Conservation (phyloP, 1,284 basidiomycete species). For the Cutaneotrichosporon dermatis region DNA sequence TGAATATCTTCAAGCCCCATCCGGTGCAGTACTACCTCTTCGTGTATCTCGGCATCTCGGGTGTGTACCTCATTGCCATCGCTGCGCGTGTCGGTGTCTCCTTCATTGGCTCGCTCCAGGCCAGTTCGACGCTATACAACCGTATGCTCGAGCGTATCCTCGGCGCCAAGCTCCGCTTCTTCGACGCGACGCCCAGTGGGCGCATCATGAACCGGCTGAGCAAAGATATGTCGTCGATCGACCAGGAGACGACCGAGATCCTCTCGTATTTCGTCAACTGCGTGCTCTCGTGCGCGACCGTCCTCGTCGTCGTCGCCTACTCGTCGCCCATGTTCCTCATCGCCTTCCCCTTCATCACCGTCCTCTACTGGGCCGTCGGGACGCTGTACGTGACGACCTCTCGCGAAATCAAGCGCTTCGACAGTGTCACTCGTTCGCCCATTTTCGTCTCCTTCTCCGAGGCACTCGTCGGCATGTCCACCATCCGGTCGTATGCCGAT, state of each 20-base stretch:
- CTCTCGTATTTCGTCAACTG: constrained; percentile 45
- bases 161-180: constrained; percentile 49
- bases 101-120: constrained; percentile 40
- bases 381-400: constrained; percentile 51
- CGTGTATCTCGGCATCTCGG: constrained; percentile 40
- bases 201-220: constrained; percentile 54
- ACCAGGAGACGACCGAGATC: constrained; percentile 49
- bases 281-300: constrained; percentile 36
- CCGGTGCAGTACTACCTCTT: constrained; percentile 39
- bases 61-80: constrained; percentile 39
- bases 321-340: constrained; percentile 48
- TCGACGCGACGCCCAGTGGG: constrained; percentile 50
- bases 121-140: constrained; percentile 38
- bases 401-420: constrained; percentile 56
- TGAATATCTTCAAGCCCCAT: background rate
- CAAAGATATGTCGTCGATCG: constrained; percentile 53
- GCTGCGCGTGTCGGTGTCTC: constrained; percentile 37
- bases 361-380: constrained; percentile 50
- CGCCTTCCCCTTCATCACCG: constrained; percentile 46
- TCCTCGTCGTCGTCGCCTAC: constrained; percentile 43
- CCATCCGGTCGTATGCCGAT: constrained; percentile 55
- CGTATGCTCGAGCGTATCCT: constrained; percentile 41
- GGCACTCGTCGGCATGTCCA: constrained; percentile 50
- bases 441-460: constrained; percentile 56
- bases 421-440: constrained; percentile 54